A percentile compares a stretch with the other conserved stretches of the same genome.
Evolutionary conservation across 108 stramenopile genomes (phyloP).

Genomic region (Schizochytrium sp.): DNA sequence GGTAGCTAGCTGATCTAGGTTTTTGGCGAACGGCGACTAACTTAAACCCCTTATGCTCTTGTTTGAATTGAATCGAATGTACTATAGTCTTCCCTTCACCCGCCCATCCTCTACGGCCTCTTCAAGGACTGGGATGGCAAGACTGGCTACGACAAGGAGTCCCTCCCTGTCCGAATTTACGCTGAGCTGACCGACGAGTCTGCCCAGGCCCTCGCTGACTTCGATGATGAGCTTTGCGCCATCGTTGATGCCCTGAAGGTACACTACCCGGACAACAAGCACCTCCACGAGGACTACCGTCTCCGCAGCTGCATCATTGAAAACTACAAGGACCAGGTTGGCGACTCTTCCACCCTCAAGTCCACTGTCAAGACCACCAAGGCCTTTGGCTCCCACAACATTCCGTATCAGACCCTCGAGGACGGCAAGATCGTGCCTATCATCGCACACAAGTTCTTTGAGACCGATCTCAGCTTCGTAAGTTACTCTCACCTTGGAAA

Average conservation of each 20-base stretch:
- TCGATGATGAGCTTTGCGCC: slow-evolving; percentile 64
- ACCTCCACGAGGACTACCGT: slow-evolving; percentile 58
- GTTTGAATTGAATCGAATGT: no score
- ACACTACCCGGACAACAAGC: slow-evolving; percentile 59
- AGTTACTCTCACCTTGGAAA: not conserved
- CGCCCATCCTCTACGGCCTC: slow-evolving; percentile 65
- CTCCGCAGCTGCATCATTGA: slow-evolving; percentile 62
- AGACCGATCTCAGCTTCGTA: slow-evolving; percentile 63
- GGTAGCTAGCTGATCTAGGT: no score
- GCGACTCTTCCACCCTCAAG: slow-evolving; percentile 44
- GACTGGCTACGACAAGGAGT: slow-evolving; percentile 2
- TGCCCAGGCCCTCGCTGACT: slow-evolving; percentile 56
- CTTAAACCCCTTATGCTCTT: no score
- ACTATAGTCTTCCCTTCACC: slow-evolving; percentile 59
- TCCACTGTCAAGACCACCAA: slow-evolving; percentile 57
- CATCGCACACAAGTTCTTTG: slow-evolving; percentile 64
- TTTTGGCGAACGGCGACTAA: no score
- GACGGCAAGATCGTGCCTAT: slow-evolving; percentile 57
- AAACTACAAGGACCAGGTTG: slow-evolving; percentile 65
- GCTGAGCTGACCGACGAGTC: slow-evolving; percentile 39
- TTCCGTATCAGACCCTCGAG: slow-evolving; percentile 60
- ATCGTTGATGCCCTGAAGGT: slow-evolving; percentile 60
- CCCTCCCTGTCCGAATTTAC: slow-evolving; percentile 60
- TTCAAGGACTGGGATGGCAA: slow-evolving; percentile 67
- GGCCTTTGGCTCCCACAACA: slow-evolving; percentile 60